A percentile compares a stretch with the other conserved stretches of the same genome.
Conservation (phyloP, 371 early-diverging fungal genomes). For the Mucor piriformis region DNA sequence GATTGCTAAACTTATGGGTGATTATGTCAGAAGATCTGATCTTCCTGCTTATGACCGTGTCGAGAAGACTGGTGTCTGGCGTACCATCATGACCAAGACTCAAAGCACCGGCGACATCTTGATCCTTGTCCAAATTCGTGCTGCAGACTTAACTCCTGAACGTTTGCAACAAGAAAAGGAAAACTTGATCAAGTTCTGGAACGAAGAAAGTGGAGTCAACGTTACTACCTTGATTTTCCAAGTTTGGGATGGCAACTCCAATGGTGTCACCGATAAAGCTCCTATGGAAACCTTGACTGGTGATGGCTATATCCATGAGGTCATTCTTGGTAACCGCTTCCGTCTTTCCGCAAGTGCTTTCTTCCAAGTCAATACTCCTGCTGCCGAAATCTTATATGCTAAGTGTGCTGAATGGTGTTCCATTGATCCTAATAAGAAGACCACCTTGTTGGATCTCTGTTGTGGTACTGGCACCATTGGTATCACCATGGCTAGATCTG, state of each 20-base stretch:
- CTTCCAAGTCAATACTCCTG: conserved; percentile 78
- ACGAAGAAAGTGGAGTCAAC: conserved; percentile 21
- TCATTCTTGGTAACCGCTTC: conserved; percentile 61
- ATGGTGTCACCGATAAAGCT: conserved; percentile 53
- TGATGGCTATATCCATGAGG: conserved; percentile 58
- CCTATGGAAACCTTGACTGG: conserved; percentile 56
- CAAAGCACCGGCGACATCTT: conserved; percentile 57
- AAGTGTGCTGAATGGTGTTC: conserved; percentile 40
- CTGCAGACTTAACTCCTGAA: conserved; percentile 40
- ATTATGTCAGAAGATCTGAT: conserved; percentile 40
- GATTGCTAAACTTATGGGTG: conserved; percentile 48
- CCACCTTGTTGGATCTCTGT: conserved; percentile 70
- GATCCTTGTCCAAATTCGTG: conserved; percentile 63
- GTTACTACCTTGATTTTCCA: conserved; percentile 58
- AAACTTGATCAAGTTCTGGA: conserved; percentile 30
- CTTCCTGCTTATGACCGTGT: conserved; percentile 59
- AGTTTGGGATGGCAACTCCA: conserved; percentile 44
- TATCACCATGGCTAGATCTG: conserved; percentile 65
- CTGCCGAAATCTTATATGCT: conserved; percentile 67
- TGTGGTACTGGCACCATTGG: conserved; percentile 89
- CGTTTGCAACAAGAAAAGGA: conserved; percentile 39
- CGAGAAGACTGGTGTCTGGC: conserved; percentile 64
- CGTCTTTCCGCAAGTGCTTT: conserved; percentile 72
- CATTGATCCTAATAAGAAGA: conserved; percentile 30
- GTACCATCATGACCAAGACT: conserved; percentile 61